Conservation (phyloP, 495 filamentous ascomycete species). For the Podospora australis region DNA sequence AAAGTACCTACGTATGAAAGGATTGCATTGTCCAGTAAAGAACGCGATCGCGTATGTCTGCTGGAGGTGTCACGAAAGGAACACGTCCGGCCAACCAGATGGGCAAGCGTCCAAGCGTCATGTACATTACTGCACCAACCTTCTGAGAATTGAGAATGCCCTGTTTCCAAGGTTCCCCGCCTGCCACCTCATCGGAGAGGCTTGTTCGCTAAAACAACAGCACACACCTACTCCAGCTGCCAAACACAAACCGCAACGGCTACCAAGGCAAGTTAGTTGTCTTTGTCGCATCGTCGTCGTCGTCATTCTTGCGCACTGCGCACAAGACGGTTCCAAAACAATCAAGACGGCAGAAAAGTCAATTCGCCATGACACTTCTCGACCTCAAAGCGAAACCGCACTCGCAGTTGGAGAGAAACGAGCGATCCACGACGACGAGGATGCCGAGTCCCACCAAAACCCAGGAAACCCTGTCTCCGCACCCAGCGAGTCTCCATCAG, state of each 20-base stretch:
- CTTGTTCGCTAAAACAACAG: no score
- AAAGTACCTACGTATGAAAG: no score
- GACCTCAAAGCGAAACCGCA: conserved; percentile 11
- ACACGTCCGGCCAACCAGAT: no score
- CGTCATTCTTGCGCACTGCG: background rate
- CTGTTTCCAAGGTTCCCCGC: conserved; percentile 2
- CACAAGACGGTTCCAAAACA: background rate
- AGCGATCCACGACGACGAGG: background rate
- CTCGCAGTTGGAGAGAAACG: conserved; percentile 6
- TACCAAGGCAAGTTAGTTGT: background rate
- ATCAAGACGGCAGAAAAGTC: background rate
- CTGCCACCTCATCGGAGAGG: background rate
- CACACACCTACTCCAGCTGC: background rate
- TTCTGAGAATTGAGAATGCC: no score
- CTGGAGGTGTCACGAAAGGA: conserved; percentile 20
- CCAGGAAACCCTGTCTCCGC: conserved; percentile 15
- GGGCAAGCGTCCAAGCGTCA: no score
- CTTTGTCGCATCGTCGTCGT: background rate
- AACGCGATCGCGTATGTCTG: background rate
- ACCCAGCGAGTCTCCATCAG: conserved; percentile 13
- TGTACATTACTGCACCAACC: no score
- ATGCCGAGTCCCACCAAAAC: conserved; percentile 39
- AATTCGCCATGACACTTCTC: conserved; percentile 16
- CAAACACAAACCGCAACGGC: background rate
- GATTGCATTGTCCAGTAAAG: no score